Evolutionary conservation across 1,284 basidiomycete species (phyloP), one percentile per base, ranked within the genome.

Genomic region (Ustilago xerochloae): DNA sequence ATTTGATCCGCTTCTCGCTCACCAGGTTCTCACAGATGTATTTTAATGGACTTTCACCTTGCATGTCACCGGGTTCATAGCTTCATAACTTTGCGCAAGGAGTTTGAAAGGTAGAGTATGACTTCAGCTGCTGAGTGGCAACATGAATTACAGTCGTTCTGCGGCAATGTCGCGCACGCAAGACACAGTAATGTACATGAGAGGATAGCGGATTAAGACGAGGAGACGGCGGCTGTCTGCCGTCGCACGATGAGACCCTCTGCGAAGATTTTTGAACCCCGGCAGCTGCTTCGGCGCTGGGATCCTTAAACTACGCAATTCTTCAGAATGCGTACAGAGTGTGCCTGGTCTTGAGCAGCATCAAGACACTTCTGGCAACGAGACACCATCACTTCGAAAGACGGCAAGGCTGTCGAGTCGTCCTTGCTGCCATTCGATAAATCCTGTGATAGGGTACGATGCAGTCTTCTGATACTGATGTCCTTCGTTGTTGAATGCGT

Each of bases 401-500:
- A 46, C 2, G 66, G 61, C 26, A 69, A 16, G 6, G 54, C 32
- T 12, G 33, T 32, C 26, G 33, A 24, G 4, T 26, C 58, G 20
- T 53, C 30, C 28, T 24, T 56, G 26, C 6, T 35, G 49, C 51
- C 39, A 22, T 4, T 16, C 4, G 9, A 4, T 3, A 15, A 16
- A 10, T 18, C n/a, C 9, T 36, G 39, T 3, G 2, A 24, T 28
- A 8, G 22, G 12, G 39, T 30, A 26, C 22, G 16, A 28, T 36
- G 30, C 33, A 18, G 38, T 9, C 46, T 50, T 7, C 47, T 51
- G 24, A 6, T 15, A n/a, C 36, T 15, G 45, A 13, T 28, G n/a
- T 63, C 50, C 28, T 35, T 55, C 24, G 32, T 36, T 6, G 60
- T n/a, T 24, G 18, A 12, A 26, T 68, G 70, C 45, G 57, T 45